Evolutionary conservation across 345 rosid species (phyloP).

Genomic region (Gossypium stocksii): DNA sequence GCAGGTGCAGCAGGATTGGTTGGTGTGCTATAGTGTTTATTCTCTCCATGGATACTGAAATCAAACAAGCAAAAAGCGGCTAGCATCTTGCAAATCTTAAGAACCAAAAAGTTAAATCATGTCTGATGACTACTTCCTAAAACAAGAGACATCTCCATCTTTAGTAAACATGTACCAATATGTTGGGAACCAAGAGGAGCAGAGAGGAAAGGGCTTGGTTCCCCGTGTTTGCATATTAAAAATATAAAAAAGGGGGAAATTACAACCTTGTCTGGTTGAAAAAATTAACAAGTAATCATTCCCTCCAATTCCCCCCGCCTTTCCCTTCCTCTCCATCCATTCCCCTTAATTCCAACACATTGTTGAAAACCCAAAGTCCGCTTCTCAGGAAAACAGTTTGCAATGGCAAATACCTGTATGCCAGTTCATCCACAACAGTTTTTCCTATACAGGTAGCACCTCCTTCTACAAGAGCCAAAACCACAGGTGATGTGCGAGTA

Average conservation of each 20-base stretch:
- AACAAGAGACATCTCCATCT: background rate
- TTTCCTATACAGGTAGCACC: constrained; percentile 96
- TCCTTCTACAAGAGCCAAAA: constrained; percentile 73
- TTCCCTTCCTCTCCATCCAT: background rate
- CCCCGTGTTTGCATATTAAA: background rate
- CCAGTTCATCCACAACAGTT: constrained; percentile 85
- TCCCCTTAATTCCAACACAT: background rate
- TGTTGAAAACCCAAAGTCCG: background rate
- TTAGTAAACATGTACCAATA: background rate
- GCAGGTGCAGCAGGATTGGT: constrained; percentile 76
- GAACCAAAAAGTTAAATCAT: constrained; percentile 3
- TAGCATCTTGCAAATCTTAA: constrained; percentile 5
- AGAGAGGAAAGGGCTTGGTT: background rate
- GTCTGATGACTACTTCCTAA: background rate
- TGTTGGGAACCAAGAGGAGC: background rate
- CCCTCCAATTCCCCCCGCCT: background rate
- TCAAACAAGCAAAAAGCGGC: constrained; percentile 18
- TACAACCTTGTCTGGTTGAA: background rate
- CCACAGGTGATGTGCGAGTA: constrained; percentile 54
- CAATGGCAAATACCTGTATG: constrained; percentile 43
- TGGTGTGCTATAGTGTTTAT: constrained; percentile 75
- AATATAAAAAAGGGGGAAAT: background rate
- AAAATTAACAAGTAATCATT: background rate
- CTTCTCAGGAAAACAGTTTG: background rate
- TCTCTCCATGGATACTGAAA: constrained; percentile 81